Base-by-base conservation (phyloP, 495 filamentous ascomycete genomes). In the Neurospora sp. region DNA sequence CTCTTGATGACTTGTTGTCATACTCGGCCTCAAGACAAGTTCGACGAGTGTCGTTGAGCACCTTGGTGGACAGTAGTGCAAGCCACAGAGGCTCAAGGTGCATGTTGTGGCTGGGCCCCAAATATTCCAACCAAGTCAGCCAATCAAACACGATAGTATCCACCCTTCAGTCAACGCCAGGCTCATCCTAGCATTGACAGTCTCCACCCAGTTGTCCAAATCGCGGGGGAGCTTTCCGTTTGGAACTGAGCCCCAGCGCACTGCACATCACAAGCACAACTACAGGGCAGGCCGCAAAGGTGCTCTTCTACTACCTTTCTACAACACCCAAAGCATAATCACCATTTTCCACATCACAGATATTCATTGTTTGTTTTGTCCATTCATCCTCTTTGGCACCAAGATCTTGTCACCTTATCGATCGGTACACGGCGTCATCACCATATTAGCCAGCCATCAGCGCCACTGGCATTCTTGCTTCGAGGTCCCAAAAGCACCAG, bases 151-250 rank as follows among this genome's bases (percentile, higher is more conserved):
- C 1, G 3, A 48, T 20, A 3, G 10, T 12, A 4, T 1, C 4
- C 4, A 2, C 31, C 1, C 22, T 5, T 4, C 22, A 61, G 10
- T 12, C 5, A 3, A 17, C 14, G 27, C 53, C 53, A 35, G 53
- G 53, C 53, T 61, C 22, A 61, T 61, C 53, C 53, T 16, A 35
- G 53, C 53, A 61, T 3, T 61, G 1, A 8, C 12, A 35, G 22
- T 31, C 53, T 35, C 53, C 53, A 65, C 53, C 27, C 12, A 37
- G 53, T 31, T 61, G 53, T 61, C 22, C 72, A 73, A 73, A 73
- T 70, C 72, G 72, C 72, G 45, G 72, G 72, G 72, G 72, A 70
- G 72, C 72, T 73, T 70, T 65, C 53, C 53, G 14, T 35, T 70
- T 70, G 69, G 69, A 70, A 44, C 48, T 44, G 69, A 70, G 39